A percentile compares a stretch with the other conserved stretches of the same genome.
Conservation (phyloP, 179 eudicot species). For the Actinidia arguta region DNA sequence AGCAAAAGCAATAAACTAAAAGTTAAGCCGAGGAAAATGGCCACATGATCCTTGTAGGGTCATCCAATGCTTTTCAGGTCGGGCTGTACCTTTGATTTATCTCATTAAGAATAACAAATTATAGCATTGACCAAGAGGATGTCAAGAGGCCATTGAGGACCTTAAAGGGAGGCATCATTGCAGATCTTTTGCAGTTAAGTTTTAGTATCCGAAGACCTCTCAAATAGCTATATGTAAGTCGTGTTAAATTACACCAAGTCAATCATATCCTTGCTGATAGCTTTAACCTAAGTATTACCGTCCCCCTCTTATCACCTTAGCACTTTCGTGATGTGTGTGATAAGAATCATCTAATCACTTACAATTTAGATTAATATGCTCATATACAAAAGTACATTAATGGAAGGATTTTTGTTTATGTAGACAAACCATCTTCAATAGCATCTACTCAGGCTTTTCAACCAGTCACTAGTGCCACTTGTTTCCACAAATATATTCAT, state of each 20-base stretch:
- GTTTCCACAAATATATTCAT: background rate
- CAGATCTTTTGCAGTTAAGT: too few species aligned
- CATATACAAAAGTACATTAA: background rate
- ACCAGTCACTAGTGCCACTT: background rate
- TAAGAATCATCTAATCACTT: background rate
- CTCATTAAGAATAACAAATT: too few species aligned
- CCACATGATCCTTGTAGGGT: background rate
- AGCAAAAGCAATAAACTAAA: too few species aligned
- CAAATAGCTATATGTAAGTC: background rate
- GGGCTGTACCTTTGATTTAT: too few species aligned
- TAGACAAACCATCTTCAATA: constrained; percentile 9
- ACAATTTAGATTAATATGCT: background rate
- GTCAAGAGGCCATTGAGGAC: too few species aligned
- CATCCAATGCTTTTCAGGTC: too few species aligned
- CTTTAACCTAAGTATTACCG: background rate
- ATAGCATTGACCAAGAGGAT: too few species aligned
- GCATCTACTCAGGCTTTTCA: background rate
- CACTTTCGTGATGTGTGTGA: too few species aligned
- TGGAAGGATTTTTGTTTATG: background rate
- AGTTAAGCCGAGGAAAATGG: background rate
- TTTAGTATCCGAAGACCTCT: too few species aligned
- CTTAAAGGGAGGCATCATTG: too few species aligned
- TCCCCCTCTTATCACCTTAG: constrained; percentile 5
- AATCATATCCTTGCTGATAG: background rate
- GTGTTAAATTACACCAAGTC: background rate